Evolutionary conservation across 2,329 filamentous ascomycete species (phyloP).

Genomic region (Talaromyces sp.): DNA sequence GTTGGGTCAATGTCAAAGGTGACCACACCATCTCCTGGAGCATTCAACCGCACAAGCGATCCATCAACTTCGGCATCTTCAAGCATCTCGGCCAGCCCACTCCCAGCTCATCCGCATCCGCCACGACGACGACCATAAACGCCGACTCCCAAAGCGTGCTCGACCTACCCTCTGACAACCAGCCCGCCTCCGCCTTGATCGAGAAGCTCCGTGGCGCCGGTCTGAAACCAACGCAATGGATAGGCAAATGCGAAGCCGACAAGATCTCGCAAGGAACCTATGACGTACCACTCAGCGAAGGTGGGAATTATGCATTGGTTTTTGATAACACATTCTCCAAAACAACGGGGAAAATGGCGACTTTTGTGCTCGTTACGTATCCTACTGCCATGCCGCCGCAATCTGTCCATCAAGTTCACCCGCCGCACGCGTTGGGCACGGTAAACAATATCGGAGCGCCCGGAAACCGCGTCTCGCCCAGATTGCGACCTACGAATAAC

Average conservation of each 20-base stretch:
- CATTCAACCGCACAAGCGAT: slow-evolving; percentile 96
- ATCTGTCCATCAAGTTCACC: slow-evolving; percentile 48
- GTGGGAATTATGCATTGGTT: slow-evolving; percentile 91
- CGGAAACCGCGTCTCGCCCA: slow-evolving; percentile 26
- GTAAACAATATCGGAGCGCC: slow-evolving; percentile 27
- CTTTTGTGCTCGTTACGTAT: slow-evolving; percentile 91
- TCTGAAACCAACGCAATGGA: slow-evolving; percentile 67
- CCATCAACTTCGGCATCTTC: slow-evolving; percentile 96
- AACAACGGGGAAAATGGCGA: slow-evolving; percentile 88
- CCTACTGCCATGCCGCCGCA: slow-evolving; percentile 63
- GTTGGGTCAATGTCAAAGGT: slow-evolving; percentile 90
- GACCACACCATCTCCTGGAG: slow-evolving; percentile 96
- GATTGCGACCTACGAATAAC: slow-evolving; percentile 36
- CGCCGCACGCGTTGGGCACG: slow-evolving; percentile 52
- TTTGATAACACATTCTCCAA: slow-evolving; percentile 99
- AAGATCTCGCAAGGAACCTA: slow-evolving; percentile 89
- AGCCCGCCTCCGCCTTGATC: slow-evolving; percentile 67
- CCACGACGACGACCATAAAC: background rate
- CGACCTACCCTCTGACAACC: slow-evolving; percentile 35
- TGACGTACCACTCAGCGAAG: slow-evolving; percentile 69
- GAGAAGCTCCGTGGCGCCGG: slow-evolving; percentile 63
- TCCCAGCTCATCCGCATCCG: slow-evolving; percentile 42
- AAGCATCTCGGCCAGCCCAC: slow-evolving; percentile 79
- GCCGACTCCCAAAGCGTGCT: background rate
- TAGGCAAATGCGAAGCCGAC: slow-evolving; percentile 93